A percentile compares a stretch with the other conserved stretches of the same genome.
Evolutionary conservation across 768 basidiomycete genomes (phyloP).

Genomic region (Kwoniella sp.): DNA sequence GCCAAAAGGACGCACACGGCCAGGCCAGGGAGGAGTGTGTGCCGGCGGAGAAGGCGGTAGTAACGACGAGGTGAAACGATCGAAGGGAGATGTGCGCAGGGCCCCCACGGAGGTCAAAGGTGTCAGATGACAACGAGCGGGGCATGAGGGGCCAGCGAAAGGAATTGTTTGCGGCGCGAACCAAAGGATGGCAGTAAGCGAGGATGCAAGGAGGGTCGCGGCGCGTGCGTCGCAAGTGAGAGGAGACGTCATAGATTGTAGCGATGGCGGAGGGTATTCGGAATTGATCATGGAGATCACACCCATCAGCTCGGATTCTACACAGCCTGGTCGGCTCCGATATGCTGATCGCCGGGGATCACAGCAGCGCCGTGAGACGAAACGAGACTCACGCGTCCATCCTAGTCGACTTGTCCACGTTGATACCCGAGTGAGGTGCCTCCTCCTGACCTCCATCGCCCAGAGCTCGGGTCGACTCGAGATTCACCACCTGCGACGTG

Average conservation of each 20-base stretch:
- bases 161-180: too few species aligned
- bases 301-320: too few species aligned
- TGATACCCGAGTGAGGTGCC: constrained; percentile 45
- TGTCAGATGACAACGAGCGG: constrained; percentile 10
- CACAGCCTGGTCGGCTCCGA: too few species aligned
- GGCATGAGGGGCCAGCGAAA: not conserved
- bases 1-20: not conserved
- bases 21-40: not conserved
- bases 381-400: constrained; percentile 50
- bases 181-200: not conserved
- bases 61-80: constrained; percentile 1
- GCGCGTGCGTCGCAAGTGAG: too few species aligned
- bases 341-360: too few species aligned
- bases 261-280: too few species aligned
- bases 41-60: not conserved
- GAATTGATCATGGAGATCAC: too few species aligned
- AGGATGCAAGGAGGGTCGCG: not conserved
- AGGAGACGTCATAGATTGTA: not conserved
- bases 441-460: constrained; percentile 44
- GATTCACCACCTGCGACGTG: constrained; percentile 10
- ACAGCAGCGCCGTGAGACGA: not conserved
- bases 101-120: constrained; percentile 5
- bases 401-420: constrained; percentile 40
- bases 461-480: constrained; percentile 24
- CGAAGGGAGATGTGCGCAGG: not conserved